These are phyloP conservation scores for Neofusicoccum umdonicola DNA, from an alignment of 2,329 filamentous ascomycete genomes.

Conservation along the genomic window DNA sequence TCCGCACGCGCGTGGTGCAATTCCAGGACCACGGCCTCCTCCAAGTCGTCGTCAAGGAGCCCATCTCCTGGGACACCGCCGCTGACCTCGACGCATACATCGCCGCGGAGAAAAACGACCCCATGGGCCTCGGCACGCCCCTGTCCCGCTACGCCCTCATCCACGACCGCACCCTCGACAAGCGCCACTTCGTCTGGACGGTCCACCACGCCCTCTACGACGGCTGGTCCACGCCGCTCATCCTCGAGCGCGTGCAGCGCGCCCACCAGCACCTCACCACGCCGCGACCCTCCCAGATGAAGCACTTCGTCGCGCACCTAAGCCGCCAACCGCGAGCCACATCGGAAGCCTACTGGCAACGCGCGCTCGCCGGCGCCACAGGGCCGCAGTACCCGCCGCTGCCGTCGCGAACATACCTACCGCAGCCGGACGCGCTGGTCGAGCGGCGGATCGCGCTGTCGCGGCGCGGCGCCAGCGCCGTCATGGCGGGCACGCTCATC, in stretches of 20 bases:
- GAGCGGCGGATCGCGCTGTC: background rate
- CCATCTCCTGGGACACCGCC: constrained; percentile 29
- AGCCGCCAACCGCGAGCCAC: constrained; percentile 27
- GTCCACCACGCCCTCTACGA: constrained; percentile 45
- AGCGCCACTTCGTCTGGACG: constrained; percentile 37
- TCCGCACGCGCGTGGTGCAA: constrained; percentile 52
- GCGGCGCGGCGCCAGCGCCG: constrained; percentile 37
- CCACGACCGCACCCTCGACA: constrained; percentile 17
- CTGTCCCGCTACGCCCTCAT: constrained; percentile 40
- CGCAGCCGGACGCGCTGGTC: constrained; percentile 47
- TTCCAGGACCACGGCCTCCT: constrained; percentile 37
- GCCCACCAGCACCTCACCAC: constrained; percentile 19
- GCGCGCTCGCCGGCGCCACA: constrained; percentile 59
- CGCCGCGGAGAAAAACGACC: constrained; percentile 29
- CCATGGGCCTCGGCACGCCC: constrained; percentile 41
- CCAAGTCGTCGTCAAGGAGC: constrained; percentile 40
- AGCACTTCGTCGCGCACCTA: constrained; percentile 60
- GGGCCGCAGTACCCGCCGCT: constrained; percentile 52
- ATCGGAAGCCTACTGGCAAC: constrained; percentile 66
- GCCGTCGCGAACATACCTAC: constrained; percentile 52
- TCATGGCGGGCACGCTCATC: constrained; percentile 62
- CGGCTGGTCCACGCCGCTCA: constrained; percentile 34
- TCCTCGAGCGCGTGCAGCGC: constrained; percentile 31
- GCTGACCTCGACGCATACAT: constrained; percentile 32
- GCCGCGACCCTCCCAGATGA: constrained; percentile 37